A percentile compares a stretch with the other conserved stretches of the same genome.
These are phyloP conservation scores for Cladosporium sp. DNA, from an alignment of 2,329 filamentous ascomycete genomes.

Conservation along the genomic window DNA sequence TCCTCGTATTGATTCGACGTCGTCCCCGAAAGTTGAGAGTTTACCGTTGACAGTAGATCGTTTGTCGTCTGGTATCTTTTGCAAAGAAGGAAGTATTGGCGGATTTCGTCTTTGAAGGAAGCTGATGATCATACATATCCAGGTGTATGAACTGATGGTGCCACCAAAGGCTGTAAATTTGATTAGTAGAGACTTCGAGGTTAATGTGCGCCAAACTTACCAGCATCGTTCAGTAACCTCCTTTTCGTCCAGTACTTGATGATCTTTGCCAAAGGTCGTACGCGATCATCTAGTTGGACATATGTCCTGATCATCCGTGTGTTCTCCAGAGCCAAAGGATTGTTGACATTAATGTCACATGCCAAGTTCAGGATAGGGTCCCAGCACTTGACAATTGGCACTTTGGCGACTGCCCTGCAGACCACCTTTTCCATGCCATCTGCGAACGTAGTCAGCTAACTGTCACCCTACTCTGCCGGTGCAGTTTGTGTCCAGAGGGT, in stretches of 20 bases:
- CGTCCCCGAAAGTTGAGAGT: conserved; percentile 78
- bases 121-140: conserved; percentile 97
- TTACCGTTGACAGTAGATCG: conserved; percentile 60
- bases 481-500: background rate
- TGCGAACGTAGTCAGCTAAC: conserved; percentile 38
- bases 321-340: conserved; percentile 89
- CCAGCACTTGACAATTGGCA: conserved; percentile 98
- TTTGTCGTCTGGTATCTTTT: conserved; percentile 65
- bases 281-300: conserved; percentile 84
- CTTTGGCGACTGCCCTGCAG: conserved; percentile 90
- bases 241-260: conserved; percentile 96
- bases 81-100: conserved; percentile 79
- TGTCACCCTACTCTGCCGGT: background rate
- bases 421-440: conserved; percentile 96
- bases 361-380: conserved; percentile 85
- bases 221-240: conserved; percentile 91
- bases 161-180: conserved; percentile 71
- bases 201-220: conserved; percentile 49
- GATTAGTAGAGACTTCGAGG: background rate
- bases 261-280: conserved; percentile 90
- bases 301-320: conserved; percentile 98
- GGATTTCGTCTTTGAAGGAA: conserved; percentile 86
- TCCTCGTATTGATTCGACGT: conserved; percentile 67
- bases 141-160: conserved; percentile 95
- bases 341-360: conserved; percentile 99